A percentile compares a stretch with the other conserved stretches of the same genome.
Evolutionary conservation across 225 moss, liverwort and hornwort species (phyloP).

Genomic region (Bryoerythrophyllum caledonicum): DNA sequence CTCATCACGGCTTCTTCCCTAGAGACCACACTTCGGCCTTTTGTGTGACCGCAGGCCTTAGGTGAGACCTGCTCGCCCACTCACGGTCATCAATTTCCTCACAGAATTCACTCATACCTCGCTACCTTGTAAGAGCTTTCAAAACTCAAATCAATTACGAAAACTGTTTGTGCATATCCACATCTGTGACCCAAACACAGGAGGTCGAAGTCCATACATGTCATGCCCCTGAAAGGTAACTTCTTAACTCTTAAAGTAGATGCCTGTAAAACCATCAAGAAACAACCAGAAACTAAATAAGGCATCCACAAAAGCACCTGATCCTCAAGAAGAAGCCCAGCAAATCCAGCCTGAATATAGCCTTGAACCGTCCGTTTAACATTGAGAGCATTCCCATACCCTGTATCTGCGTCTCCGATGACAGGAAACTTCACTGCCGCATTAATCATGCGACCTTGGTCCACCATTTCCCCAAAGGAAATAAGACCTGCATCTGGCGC

Average conservation of each 20-base stretch:
- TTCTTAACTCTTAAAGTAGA: neutral
- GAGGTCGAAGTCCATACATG: constrained; percentile 29
- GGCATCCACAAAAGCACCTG: constrained; percentile 57
- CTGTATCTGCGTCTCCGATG: constrained; percentile 95
- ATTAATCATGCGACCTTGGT: constrained; percentile 84
- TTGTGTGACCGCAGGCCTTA: constrained; percentile 95
- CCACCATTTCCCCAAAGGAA: constrained; percentile 91
- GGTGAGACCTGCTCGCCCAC: constrained; percentile 82
- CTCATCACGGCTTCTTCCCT: constrained; percentile 86
- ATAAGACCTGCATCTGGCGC: constrained; percentile 88
- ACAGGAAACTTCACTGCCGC: constrained; percentile 87
- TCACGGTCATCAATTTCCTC: constrained; percentile 43
- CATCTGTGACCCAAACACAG: constrained; percentile 36
- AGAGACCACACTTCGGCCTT: constrained; percentile 72
- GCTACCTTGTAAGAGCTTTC: constrained; percentile 23
- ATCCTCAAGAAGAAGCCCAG: constrained; percentile 95
- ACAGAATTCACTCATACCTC: constrained; percentile 32
- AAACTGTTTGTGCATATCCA: constrained; percentile 29
- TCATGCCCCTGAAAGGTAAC: constrained; percentile 16
- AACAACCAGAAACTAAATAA: neutral
- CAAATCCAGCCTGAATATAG: constrained; percentile 91
- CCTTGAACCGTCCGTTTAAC: constrained; percentile 94
- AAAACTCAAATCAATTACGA: constrained; percentile 23
- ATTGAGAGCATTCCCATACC: constrained; percentile 90
- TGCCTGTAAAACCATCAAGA: constrained; percentile 11